Conservation (phyloP, 208 protist species). For the Acanthamoeba triangularis region DNA sequence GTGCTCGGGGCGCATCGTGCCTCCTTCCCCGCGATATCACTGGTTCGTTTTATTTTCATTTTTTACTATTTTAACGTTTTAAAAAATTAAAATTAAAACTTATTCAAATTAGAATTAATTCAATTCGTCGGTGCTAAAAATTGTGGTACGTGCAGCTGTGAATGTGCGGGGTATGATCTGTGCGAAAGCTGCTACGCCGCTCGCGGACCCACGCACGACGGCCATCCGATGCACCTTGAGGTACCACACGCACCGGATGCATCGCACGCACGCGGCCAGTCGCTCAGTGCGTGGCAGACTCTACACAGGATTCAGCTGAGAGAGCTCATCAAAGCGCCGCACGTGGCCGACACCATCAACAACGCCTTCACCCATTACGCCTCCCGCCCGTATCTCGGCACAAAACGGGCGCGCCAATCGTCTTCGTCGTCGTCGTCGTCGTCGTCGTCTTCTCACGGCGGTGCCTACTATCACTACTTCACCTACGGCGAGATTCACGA, state of each 20-base stretch:
- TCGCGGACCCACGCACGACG: slow-evolving; percentile 28
- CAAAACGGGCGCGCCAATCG: background rate
- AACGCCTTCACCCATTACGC: background rate
- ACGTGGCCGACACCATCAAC: slow-evolving; percentile 45
- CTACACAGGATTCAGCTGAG: slow-evolving; percentile 2
- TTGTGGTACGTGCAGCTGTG: background rate
- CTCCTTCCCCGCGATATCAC: background rate
- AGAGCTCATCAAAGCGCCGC: background rate
- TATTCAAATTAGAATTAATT: no score
- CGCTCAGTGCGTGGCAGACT: background rate
- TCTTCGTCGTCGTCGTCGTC: no score
- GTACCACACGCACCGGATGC: background rate
- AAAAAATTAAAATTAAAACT: no score
- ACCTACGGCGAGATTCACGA: slow-evolving; percentile 50
- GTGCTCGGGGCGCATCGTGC: background rate
- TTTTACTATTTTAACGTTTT: no score
- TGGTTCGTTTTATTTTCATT: background rate
- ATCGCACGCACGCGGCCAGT: background rate
- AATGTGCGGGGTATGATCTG: slow-evolving; percentile 50
- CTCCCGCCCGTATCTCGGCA: background rate
- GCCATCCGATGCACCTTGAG: slow-evolving; percentile 23
- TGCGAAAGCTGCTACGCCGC: slow-evolving; percentile 39
- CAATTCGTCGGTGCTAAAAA: no score
- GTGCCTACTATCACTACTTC: slow-evolving; percentile 37
- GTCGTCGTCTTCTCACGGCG: no score